Percentiles rank a stretch among this genome's conserved stretches.
These are phyloP conservation scores for Fusarium illudens DNA, from an alignment of 2,329 filamentous ascomycete genomes.

Conservation along the genomic window DNA sequence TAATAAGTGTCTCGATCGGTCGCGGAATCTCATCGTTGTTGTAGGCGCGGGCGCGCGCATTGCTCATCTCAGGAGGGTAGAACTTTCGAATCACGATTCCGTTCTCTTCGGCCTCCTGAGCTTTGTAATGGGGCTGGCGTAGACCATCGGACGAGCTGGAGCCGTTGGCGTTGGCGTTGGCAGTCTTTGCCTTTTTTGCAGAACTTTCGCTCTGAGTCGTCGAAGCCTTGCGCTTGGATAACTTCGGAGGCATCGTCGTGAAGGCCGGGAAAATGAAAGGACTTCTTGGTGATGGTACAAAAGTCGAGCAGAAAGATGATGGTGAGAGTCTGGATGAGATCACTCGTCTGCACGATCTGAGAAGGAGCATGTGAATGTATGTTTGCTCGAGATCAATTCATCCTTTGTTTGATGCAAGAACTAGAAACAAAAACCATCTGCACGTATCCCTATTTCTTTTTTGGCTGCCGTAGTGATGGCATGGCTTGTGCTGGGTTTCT, in stretches of 20 bases:
- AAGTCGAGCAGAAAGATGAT: neutral
- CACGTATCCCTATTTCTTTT: constrained; percentile 7
- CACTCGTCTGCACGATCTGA: neutral
- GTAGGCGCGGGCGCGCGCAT: constrained; percentile 78
- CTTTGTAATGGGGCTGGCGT: constrained; percentile 56
- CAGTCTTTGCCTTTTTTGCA: constrained; percentile 47
- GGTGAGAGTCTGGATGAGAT: neutral
- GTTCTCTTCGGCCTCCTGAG: constrained; percentile 58
- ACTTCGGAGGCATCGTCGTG: constrained; percentile 42
- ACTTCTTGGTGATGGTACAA: neutral
- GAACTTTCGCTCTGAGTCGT: constrained; percentile 31
- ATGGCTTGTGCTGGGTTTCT: constrained; percentile 28
- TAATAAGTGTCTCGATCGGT: constrained; percentile 74
- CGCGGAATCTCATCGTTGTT: constrained; percentile 72
- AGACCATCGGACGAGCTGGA: constrained; percentile 45
- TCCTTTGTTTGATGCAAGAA: neutral
- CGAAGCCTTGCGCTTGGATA: constrained; percentile 43
- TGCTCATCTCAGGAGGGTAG: constrained; percentile 89
- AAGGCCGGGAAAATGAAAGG: neutral
- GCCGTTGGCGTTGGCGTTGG: constrained; percentile 34
- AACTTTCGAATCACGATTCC: constrained; percentile 76
- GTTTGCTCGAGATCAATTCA: neutral
- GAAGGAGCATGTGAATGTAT: constrained; percentile 9
- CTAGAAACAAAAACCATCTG: neutral
- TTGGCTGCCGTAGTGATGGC: constrained; percentile 33